Evolutionary conservation across 148 eudicot species (phyloP), one percentile per base, ranked within the genome.

Genomic region (Chenopodium berlandieri): DNA sequence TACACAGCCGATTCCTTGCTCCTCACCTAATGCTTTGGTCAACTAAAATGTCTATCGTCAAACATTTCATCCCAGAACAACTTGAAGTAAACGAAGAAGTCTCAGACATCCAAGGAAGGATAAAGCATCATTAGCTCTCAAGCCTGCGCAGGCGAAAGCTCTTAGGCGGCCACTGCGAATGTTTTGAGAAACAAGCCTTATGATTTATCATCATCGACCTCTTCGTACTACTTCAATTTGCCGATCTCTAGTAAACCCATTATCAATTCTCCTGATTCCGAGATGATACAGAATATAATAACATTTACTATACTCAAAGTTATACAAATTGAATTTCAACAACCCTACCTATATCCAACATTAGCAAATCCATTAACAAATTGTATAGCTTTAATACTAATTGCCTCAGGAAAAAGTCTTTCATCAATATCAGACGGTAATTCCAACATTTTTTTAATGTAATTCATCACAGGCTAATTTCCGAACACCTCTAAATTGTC

Each of bases 141-240:
- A 88, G 88, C 88, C 92, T 75, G 87, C 81, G 88, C 89, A 88
- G 93, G 89, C 90, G 91, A 91, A 91, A 89, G 90, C 75, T 84
- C 89, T 89, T n/a, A 86, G 93, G 79, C 91, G 90, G 91, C 93
- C 78, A 89, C 91, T 90, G 90, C 91, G 88, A 88, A 90, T 90
- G 91, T 89, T 82, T 86, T 56, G 90, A 90, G 91, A 90, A 89
- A 89, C 90, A 86, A 86, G 90, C 91, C 90, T 90, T 80, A 0
- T 0, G 9, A n/a, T 76, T 77, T 27, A 76, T 89, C 90, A 84
- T 90, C 93, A 86, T 78, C 58, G 75, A 85, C 37, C n/a, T 31
- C 71, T 30, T 25, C 4, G 0, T 27, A 0, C 1, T 2, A 27
- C 17, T 25, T 3, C 10, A 48, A 10, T 2, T 48, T 9, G 14